phyloP scores from a whole-genome alignment of 176 grass and related monocot genomes.

The Oryza rufipogon region DNA sequence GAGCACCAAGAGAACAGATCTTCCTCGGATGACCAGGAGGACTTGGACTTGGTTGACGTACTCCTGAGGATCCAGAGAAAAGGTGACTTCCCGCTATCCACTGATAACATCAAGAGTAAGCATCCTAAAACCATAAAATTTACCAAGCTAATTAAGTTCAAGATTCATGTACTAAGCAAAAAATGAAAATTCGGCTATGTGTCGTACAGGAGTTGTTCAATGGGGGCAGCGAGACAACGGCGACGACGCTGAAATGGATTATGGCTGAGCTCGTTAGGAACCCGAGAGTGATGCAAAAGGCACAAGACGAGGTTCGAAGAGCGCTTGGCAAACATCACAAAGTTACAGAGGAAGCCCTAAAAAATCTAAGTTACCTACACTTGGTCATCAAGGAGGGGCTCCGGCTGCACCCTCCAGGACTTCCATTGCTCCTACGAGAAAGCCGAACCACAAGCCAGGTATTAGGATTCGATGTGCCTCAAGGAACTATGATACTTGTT shows the following conservation, averaged over 20 bases:
- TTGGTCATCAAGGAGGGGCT: constrained; percentile 48
- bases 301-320: no score
- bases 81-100: constrained; percentile 24
- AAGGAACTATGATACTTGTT: not conserved
- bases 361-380: constrained; percentile 4
- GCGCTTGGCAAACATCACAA: not conserved
- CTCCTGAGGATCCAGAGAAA: constrained; percentile 47
- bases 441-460: constrained; percentile 1
- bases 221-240: no score
- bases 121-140: not conserved
- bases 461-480: constrained; percentile 41
- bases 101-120: constrained; percentile 46
- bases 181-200: no score
- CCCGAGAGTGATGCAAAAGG: no score
- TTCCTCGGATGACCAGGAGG: not conserved
- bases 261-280: no score
- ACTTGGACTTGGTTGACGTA: constrained; percentile 37
- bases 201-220: no score
- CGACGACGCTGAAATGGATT: no score
- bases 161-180: no score
- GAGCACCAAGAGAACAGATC: not conserved
- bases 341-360: constrained; percentile 5
- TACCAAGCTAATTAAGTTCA: no score
- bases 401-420: constrained; percentile 27
- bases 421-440: not conserved